A percentile compares a stretch with the other conserved stretches of the same genome.
phyloP scores from a whole-genome alignment of 495 filamentous ascomycete species.

The Aspergillus carlsbadensis region DNA sequence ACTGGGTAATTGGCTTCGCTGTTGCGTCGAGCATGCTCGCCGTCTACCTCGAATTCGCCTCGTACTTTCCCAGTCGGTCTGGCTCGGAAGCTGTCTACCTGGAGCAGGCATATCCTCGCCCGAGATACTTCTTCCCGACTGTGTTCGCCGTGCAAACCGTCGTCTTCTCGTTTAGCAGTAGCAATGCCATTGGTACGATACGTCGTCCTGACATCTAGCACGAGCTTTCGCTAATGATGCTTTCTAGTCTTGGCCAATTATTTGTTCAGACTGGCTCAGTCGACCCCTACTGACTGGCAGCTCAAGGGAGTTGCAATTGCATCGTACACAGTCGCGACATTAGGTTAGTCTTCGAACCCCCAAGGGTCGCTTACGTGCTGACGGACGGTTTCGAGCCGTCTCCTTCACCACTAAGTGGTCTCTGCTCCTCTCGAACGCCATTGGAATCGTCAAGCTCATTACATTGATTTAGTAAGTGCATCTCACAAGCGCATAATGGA shows the following conservation, averaged over 20 bases:
- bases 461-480: conserved; percentile 52
- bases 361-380: neutral
- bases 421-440: conserved; percentile 51
- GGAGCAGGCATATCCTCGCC: conserved; percentile 63
- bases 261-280: conserved; percentile 48
- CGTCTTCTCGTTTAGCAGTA: conserved; percentile 60
- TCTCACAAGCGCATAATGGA: too few species aligned
- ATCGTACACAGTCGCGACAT: conserved; percentile 52
- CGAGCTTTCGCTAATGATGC: conserved; percentile 7
- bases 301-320: conserved; percentile 63
- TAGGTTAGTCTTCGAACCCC: conserved; percentile 25
- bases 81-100: conserved; percentile 66
- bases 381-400: conserved; percentile 33
- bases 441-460: conserved; percentile 54
- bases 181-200: conserved; percentile 57
- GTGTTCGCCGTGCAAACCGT: conserved; percentile 60
- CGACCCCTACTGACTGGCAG: conserved; percentile 53
- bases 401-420: conserved; percentile 56
- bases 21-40: conserved; percentile 49
- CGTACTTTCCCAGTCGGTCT: conserved; percentile 64
- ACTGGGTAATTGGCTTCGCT: conserved; percentile 59
- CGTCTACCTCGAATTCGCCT: conserved; percentile 60
- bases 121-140: conserved; percentile 59
- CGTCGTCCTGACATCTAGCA: neutral
- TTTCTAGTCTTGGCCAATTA: conserved; percentile 51